phyloP scores from a whole-genome alignment of 1,139 yeast genomes.

The Pichia sp. region DNA sequence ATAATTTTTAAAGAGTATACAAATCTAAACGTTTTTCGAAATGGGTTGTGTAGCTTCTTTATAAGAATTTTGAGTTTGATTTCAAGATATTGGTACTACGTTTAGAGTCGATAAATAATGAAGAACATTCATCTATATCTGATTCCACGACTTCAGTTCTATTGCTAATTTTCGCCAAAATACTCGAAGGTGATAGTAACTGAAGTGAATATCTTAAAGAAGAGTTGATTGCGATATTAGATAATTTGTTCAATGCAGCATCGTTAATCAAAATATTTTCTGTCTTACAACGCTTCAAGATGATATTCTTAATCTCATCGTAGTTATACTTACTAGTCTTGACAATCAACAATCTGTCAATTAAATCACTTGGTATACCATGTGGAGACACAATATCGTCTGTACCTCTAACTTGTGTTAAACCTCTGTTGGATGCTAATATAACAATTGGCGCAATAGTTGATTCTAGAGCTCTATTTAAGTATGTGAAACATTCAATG shows the following conservation, averaged over 20 bases:
- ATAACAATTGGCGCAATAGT: constrained; percentile 91
- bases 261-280: constrained; percentile 59
- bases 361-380: constrained; percentile 92
- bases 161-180: constrained; percentile 66
- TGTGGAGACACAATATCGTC: constrained; percentile 88
- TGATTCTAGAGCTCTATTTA: constrained; percentile 89
- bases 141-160: constrained; percentile 58
- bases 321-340: constrained; percentile 81
- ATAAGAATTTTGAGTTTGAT: constrained; percentile 34
- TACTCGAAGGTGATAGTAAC: constrained; percentile 82
- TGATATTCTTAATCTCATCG: constrained; percentile 76
- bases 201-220: constrained; percentile 90
- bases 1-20: not conserved
- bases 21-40: too few species aligned
- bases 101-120: constrained; percentile 79
- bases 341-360: constrained; percentile 85
- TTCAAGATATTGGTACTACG: constrained; percentile 74
- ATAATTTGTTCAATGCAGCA: constrained; percentile 66
- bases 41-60: too few species aligned
- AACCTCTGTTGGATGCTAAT: constrained; percentile 90
- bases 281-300: constrained; percentile 69
- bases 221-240: constrained; percentile 62
- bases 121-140: constrained; percentile 84
- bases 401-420: constrained; percentile 86
- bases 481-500: constrained; percentile 88